Evolutionary conservation across 805 yeast species (phyloP).

Genomic region (Saturnispora sekii): DNA sequence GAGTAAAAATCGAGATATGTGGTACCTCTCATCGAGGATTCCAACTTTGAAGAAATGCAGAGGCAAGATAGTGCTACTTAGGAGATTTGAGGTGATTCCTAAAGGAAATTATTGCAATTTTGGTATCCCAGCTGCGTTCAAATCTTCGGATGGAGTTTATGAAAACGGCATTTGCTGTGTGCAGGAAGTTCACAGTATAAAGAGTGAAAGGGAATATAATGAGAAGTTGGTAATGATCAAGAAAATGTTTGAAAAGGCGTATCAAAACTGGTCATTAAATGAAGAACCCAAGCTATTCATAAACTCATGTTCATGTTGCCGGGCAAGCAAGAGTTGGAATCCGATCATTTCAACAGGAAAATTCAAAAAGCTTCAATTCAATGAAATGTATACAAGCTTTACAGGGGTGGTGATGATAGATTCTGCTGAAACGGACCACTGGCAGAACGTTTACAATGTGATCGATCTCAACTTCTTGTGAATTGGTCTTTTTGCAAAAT

Average conservation of each 20-base stretch:
- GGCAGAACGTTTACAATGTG: neutral
- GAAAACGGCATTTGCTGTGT: conserved; percentile 54
- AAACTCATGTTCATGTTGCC: conserved; percentile 67
- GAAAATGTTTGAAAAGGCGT: conserved; percentile 44
- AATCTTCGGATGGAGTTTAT: conserved; percentile 54
- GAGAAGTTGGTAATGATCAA: conserved; percentile 51
- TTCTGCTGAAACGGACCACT: too few relatives aligned
- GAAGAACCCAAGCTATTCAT: conserved; percentile 52
- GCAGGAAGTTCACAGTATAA: conserved; percentile 67
- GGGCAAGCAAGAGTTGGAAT: conserved; percentile 68
- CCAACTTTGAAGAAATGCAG: conserved; percentile 55
- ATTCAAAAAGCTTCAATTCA: conserved; percentile 41
- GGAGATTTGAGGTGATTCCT: conserved; percentile 60
- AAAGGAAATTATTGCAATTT: conserved; percentile 30
- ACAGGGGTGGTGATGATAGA: too few relatives aligned
- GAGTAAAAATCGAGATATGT: conserved; percentile 37
- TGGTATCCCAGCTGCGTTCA: conserved; percentile 69
- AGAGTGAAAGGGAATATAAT: conserved; percentile 39
- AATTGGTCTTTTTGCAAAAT: conserved; percentile 15
- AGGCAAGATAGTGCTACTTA: conserved; percentile 56
- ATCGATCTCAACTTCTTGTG: conserved; percentile 1
- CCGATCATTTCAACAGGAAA: conserved; percentile 40
- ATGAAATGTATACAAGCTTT: conserved; percentile 29
- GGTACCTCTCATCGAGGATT: conserved; percentile 49
- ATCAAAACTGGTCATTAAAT: conserved; percentile 18